Evolutionary conservation across 257 asterid genomes (phyloP), one percentile per base, ranked within the genome.

Genomic region (Solanum ahanhuiri): DNA sequence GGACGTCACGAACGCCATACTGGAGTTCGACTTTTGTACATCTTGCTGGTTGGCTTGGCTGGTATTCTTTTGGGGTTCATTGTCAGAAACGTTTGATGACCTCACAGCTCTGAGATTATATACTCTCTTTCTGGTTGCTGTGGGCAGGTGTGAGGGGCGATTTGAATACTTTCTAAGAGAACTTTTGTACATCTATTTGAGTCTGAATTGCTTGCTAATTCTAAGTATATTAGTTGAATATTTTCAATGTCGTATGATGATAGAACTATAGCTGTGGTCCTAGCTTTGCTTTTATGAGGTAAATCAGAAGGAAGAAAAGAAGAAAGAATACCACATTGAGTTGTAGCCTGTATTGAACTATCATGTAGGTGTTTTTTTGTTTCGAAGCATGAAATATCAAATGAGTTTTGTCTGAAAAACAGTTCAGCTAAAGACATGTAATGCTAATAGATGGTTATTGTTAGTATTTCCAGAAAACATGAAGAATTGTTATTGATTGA

Each of bases 41-140:
- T 45, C 48, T 31, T 85, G 54, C 57, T 85, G 41, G 17, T 85
- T 30, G 87, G 83, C 23, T 70, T 85, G 87, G 64, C 57, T 85
- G 83, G 87, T 39, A 85, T 85, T 71, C 70, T 85, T 43, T 69
- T 71, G 83, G 87, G 87, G n/a, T 70, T 20, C 70, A 18, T 70
- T 70, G n/a, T 70, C 31, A 45, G 87, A 85, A 85, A 48, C 15
- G 23, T 45, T 79, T 79, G 83, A 79, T 79, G 83, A 79, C 83
- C 60, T 76, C 83, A 25, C 72, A 79, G 83, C 39, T 79, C 39
- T 43, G 66, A 45, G 23, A 43, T 25, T 28, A 43, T 2, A 43
- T 2, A 28, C 30, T 75, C 83, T 45, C 64, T 77, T 43, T 77
- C 63, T 77, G 39, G 64, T 77, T 77, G 64, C 34, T 8, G 25